phyloP scores from a whole-genome alignment of 768 basidiomycete genomes.

The Podaxis sp. region DNA sequence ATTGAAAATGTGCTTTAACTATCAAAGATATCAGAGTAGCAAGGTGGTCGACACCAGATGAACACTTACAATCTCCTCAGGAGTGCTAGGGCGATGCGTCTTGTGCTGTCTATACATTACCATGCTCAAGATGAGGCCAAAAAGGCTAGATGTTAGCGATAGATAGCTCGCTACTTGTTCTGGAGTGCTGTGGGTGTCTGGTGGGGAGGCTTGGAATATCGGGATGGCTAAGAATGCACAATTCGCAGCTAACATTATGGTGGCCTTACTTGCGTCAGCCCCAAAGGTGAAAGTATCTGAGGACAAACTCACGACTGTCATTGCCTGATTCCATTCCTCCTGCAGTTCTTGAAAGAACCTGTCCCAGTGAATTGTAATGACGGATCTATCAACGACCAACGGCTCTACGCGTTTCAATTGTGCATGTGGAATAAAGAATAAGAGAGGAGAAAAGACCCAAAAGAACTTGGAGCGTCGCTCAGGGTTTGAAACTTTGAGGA shows the following conservation, averaged over 20 bases:
- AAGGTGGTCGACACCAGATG: not conserved
- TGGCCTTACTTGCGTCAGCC: not conserved
- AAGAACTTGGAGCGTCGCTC: not conserved
- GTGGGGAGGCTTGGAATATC: not conserved
- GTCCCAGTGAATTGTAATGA: not conserved
- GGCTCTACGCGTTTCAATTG: not conserved
- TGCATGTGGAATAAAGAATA: conserved; percentile 6
- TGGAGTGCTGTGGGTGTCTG: conserved; percentile 1
- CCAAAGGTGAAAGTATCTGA: not conserved
- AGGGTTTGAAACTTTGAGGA: not conserved
- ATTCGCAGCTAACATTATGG: conserved; percentile 10
- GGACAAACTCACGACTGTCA: not conserved
- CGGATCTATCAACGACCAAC: not conserved
- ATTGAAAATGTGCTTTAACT: not conserved
- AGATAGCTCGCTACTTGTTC: conserved; percentile 10
- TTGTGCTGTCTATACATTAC: conserved; percentile 4
- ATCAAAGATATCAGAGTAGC: not conserved
- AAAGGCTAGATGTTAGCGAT: conserved; percentile 4
- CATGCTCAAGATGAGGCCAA: conserved; percentile 6
- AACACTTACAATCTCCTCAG: not conserved
- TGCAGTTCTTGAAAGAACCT: conserved; percentile 5
- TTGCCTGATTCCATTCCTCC: conserved; percentile 8
- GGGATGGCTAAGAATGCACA: conserved; percentile 11
- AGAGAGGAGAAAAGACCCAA: not conserved
- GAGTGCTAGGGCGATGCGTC: not conserved